Evolutionary conservation across 305 asterid genomes (phyloP), one percentile per base, ranked within the genome.

Genomic region (Lippia alba): DNA sequence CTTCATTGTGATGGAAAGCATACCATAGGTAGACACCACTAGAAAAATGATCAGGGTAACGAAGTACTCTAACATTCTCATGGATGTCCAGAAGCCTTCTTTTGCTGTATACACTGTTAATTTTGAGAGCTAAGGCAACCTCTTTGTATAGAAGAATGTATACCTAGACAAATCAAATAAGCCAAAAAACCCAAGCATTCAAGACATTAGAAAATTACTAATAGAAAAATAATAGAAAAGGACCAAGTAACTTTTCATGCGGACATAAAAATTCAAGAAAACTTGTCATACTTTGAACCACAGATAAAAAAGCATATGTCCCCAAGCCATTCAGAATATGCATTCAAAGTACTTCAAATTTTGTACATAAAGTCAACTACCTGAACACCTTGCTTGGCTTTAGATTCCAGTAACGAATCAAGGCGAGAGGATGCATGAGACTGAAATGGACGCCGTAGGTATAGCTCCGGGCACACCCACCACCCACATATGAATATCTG

Each of bases 351-450:
- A 60, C 48, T 55, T 65, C 10, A 66, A 41, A 64, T 41, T 59
- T 66, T 45, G 56, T 10, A 57, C 6, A 24, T 24, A 9, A 67
- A 60, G 61, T 50, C 5, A 57, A 71, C 46, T 84, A 94, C 99
- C 97, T 94, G 98, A 85, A 95, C 97, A 59, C 99, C 99, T 86
- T 92, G 89, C 84, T 92, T 95, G 60, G 99, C 99, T 83, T 95
- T 95, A 77, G 86, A 87, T 84, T 92, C 99, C 77, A 95, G 88
- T 75, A 95, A 85, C 71, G 87, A 76, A 84, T 95, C 99, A 83
- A 95, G 92, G 62, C 98, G 87, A 55, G 87, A 83, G 70, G 96
- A 82, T 66, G 93, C 81, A 78, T 87, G 86, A 66, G 83, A 74
- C 40, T 85, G 84, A 84, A 89, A 95, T 30, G 99, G 98, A 57